phyloP scores from a whole-genome alignment of 1,139 yeast genomes.

The Keqinozyma sinolaborantium region DNA sequence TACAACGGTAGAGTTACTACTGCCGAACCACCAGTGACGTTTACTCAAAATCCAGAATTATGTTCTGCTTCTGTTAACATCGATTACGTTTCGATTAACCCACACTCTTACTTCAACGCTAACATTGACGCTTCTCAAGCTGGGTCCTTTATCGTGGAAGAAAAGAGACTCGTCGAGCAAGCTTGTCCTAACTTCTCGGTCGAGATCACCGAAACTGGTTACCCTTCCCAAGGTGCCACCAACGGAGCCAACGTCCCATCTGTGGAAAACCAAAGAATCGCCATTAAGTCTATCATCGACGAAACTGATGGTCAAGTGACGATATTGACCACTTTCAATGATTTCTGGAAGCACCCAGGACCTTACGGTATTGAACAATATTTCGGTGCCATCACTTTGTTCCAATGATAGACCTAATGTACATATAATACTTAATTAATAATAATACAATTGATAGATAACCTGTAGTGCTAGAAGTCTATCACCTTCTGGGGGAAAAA shows the following conservation, averaged over 20 bases:
- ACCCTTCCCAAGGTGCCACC: constrained; percentile 69
- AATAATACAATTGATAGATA: not conserved
- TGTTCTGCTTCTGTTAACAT: constrained; percentile 60
- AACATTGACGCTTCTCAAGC: constrained; percentile 59
- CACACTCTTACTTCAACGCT: constrained; percentile 81
- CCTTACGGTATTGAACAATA: constrained; percentile 79
- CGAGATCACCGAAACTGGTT: constrained; percentile 81
- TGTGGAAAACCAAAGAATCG: constrained; percentile 63
- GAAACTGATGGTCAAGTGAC: constrained; percentile 60
- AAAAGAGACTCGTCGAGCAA: constrained; percentile 49
- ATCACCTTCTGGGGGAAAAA: constrained; percentile 56
- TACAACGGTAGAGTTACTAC: constrained; percentile 77
- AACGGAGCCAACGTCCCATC: constrained; percentile 77
- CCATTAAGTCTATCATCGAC: constrained; percentile 58
- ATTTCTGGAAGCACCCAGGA: constrained; percentile 88
- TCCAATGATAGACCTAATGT: constrained; percentile 11
- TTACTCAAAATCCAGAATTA: constrained; percentile 56
- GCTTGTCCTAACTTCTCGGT: constrained; percentile 51
- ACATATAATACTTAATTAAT: constrained; percentile 5
- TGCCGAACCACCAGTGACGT: constrained; percentile 84
- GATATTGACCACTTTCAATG: constrained; percentile 73
- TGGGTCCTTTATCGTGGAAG: constrained; percentile 68
- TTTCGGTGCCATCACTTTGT: constrained; percentile 64
- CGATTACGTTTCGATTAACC: constrained; percentile 80
- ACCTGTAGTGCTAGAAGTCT: constrained; percentile 38